Conservation (phyloP, 257 asterid genomes). For the Capsicum rhomboideum region DNA sequence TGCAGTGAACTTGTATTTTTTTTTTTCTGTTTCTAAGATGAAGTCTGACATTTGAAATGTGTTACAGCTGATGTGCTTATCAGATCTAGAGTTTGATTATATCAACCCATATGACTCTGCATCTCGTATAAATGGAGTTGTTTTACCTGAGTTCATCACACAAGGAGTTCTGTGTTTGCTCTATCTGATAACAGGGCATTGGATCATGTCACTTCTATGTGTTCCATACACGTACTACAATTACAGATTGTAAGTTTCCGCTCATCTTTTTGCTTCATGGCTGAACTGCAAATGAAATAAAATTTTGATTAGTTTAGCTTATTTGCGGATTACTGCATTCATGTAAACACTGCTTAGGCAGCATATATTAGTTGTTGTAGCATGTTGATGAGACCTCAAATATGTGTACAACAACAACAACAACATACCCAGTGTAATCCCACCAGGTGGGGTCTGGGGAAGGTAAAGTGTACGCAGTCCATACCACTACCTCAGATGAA, state of each 20-base stretch:
- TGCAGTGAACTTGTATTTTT: neutral
- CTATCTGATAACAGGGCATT: constrained; percentile 77
- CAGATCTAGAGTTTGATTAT: constrained; percentile 87
- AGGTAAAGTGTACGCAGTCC: no score
- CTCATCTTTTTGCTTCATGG: neutral
- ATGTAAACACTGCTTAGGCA: neutral
- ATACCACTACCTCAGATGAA: no score
- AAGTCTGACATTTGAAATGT: neutral
- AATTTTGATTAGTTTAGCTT: neutral
- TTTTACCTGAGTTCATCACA: constrained; percentile 76
- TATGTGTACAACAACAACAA: no score
- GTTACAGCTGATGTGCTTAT: constrained; percentile 86
- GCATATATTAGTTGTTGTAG: neutral
- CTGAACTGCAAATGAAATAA: neutral
- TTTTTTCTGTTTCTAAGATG: neutral
- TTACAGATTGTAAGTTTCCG: constrained; percentile 60
- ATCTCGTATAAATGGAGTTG: constrained; percentile 63
- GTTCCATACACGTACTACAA: constrained; percentile 76
- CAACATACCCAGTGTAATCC: no score
- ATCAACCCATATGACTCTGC: constrained; percentile 90
- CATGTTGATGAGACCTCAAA: neutral
- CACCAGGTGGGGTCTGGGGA: no score
- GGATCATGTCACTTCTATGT: constrained; percentile 72
- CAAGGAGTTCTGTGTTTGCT: constrained; percentile 72
- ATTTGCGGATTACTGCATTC: neutral